Conservation (phyloP, 257 asterid species). For the Fraxinus americana region DNA sequence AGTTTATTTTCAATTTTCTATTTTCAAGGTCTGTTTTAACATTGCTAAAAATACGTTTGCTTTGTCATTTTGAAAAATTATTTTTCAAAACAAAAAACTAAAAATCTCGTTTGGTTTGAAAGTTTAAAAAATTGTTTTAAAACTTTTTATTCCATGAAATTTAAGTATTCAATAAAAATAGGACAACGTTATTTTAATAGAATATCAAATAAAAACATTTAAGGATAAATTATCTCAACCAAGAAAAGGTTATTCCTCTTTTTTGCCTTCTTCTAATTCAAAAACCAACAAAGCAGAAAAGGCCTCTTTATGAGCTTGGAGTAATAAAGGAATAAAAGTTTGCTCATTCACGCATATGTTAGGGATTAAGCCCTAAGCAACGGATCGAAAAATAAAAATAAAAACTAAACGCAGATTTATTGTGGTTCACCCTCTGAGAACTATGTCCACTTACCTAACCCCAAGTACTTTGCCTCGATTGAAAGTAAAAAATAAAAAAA, state of each 20-base stretch:
- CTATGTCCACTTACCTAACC: background rate
- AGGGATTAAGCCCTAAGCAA: background rate
- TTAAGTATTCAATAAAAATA: too few relatives aligned
- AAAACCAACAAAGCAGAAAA: background rate
- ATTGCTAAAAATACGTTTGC: too few relatives aligned
- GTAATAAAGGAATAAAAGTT: background rate
- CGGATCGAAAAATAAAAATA: background rate
- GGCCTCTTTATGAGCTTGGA: background rate
- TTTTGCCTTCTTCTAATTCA: background rate
- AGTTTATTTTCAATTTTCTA: too few relatives aligned
- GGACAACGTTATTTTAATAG: too few relatives aligned
- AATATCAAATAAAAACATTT: background rate
- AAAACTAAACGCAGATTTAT: background rate
- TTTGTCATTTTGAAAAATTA: too few relatives aligned
- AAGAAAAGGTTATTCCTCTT: background rate
- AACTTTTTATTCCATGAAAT: too few relatives aligned
- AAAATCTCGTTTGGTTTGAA: too few relatives aligned
- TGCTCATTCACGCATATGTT: background rate
- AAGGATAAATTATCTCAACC: background rate
- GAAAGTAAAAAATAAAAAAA: too few relatives aligned
- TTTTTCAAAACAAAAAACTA: too few relatives aligned
- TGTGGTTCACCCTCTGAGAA: background rate
- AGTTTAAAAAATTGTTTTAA: too few relatives aligned
- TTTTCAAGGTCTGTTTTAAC: too few relatives aligned
- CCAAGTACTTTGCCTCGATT: too few relatives aligned